Base-by-base conservation (phyloP, 192 early-diverging fungal genomes). In the Mortierella antarctica region DNA sequence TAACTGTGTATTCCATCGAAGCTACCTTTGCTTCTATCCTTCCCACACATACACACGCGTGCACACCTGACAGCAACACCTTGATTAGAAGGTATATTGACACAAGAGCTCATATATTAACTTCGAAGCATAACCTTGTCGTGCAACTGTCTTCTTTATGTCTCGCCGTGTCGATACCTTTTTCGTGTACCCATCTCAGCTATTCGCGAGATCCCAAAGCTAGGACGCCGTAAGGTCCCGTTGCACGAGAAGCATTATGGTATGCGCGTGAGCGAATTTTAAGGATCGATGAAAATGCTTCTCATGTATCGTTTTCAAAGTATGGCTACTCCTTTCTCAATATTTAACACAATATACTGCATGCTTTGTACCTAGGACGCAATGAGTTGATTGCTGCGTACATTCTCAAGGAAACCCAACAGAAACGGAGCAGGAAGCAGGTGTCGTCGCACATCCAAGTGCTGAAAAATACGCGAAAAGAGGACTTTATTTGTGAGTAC, bases 391-490 rank as follows among this genome's bases (percentile, higher is more conserved):
- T 94, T 52, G 92, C 92, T 6, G 91, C 91, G 17, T 94, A 87
- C 74, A 92, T 94, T 18, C 87, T 85, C 55, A 89, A 87, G 76
- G 88, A 90, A 53, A 94, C 92, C 1, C 48, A 74, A 42, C 89
- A 89, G 41, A 85, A 82, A 46, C 85, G 92, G n/a, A 88, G 91
- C 10, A 83, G 92, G 48, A 94, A 94, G 78, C 92, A 94, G 70
- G 92, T 94, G 2, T 92, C 91, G 2, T 92, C 91, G 14, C 92
- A 94, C 63, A 92, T 94, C 50, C 92, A 94, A 77, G 92, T 94
- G 8, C 86, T 92, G 75, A 91, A 89, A 56, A 91, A 94, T 61
- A 92, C 91, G 48, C 89, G 90, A 51, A 90, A 90, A 71, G 83
- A 82, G 14, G 86, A 89, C 49, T 62, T 71, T 17, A 56, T 73